Conservation (phyloP, 768 basidiomycete genomes). For the Suillus clintonianus region DNA sequence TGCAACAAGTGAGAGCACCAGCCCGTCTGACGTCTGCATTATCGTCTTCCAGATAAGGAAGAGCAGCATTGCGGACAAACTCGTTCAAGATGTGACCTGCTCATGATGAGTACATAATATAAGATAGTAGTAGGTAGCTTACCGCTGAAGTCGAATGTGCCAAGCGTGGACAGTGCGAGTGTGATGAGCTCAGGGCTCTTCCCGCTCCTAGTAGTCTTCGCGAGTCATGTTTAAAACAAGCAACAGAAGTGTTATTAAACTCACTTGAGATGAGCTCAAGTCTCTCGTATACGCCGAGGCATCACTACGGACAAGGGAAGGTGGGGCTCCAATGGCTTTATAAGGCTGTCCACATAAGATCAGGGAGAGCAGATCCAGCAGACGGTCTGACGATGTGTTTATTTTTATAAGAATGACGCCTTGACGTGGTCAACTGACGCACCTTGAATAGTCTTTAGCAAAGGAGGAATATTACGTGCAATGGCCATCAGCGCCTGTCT, state of each 20-base stretch:
- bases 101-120: not conserved
- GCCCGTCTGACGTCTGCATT: constrained; percentile 83
- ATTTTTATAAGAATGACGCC: not conserved
- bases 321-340: constrained; percentile 84
- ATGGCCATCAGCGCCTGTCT: constrained; percentile 83
- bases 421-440: not conserved
- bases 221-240: constrained; percentile 1
- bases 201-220: constrained; percentile 47
- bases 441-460: constrained; percentile 93
- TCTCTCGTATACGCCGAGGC: constrained; percentile 51
- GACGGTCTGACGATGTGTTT: constrained; percentile 60
- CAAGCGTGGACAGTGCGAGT: constrained; percentile 83
- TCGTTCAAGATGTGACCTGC: constrained; percentile 92
- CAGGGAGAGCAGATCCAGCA: constrained; percentile 81
- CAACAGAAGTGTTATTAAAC: not conserved
- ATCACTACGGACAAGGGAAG: constrained; percentile 58
- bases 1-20: constrained; percentile 90
- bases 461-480: constrained; percentile 83
- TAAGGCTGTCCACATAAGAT: constrained; percentile 85
- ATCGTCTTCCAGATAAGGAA: constrained; percentile 95
- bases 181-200: constrained; percentile 72
- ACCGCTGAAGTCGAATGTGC: constrained; percentile 95
- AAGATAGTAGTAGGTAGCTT: constrained; percentile 16
- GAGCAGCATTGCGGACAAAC: constrained; percentile 87
- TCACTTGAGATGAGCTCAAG: constrained; percentile 50